Base-by-base conservation (phyloP, 1,139 yeast genomes). In the Diutina pseudorugosa region DNA sequence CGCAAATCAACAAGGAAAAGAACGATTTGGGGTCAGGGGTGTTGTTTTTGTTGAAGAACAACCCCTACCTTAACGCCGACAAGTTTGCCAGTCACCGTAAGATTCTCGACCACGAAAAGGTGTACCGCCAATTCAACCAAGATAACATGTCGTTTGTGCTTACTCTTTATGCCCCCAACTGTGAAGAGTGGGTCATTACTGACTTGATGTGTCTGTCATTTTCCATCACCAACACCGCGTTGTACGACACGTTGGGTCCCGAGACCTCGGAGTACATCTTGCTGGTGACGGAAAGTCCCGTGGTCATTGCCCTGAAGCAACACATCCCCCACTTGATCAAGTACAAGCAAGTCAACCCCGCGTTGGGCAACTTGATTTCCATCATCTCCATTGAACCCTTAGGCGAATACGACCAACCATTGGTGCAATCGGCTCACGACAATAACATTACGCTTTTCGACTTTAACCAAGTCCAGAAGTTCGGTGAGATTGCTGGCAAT, bases 1-100 rank as follows among this genome's bases (percentile, higher is more conserved):
- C 51, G 14, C 61, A 69, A 51, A 65, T 65, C 16, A 52, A 58
- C 14, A 52, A 57, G 23, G 55, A 64, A 50, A 64, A 64, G 54
- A 56, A 59, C 47, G 56, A 63, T 50, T 61, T 69, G 47, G 73
- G 70, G 0, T 57, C 71, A 1, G 75, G 76, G 2, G 59, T 71
- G 33, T 54, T 70, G 49, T 62, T 63, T 52, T 62, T 67, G 44
- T 61, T 71, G 54, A 60, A 60, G 33, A 58, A 62, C 52, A 68
- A 63, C 52, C 70, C 70, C 6, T 72, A 53, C 57, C 63, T 65
- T 54, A 55, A 65, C 25, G 51, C 59, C 7, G 54, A 45, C 4
- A 49, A 51, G 30, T 62, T 57, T 40, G 65, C 59, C 40, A 54
- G 63, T 47, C 73, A 69, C 54, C 48, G 52, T 25, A 66, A 67